These are phyloP conservation scores for Lyophyllum atratum DNA, from an alignment of 768 basidiomycete species.

Conservation along the genomic window DNA sequence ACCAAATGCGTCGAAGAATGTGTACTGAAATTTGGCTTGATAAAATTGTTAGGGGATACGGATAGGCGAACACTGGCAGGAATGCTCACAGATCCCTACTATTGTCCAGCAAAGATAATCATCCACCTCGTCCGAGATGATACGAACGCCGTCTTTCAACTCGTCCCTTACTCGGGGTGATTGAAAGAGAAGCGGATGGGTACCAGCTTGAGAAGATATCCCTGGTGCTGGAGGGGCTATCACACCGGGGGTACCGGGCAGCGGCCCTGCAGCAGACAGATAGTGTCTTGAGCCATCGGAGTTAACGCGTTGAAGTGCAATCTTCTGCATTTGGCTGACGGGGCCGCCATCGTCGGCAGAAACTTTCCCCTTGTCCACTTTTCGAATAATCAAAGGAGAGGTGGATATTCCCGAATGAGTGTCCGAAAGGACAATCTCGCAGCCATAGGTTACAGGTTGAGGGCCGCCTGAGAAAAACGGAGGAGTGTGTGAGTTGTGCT, in stretches of 20 bases:
- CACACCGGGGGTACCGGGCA: conserved; percentile 74
- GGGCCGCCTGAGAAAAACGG: conserved; percentile 53
- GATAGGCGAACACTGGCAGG: conserved; percentile 3
- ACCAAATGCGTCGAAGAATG: conserved; percentile 89
- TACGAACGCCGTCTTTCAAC: conserved; percentile 71
- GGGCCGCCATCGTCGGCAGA: conserved; percentile 89
- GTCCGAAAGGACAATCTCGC: conserved; percentile 84
- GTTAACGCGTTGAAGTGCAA: conserved; percentile 85
- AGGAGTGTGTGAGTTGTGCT: conserved; percentile 40
- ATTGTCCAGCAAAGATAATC: conserved; percentile 97
- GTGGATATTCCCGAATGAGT: conserved; percentile 84
- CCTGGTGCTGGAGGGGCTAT: conserved; percentile 73
- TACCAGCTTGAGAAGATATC: conserved; percentile 73
- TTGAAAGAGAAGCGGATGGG: conserved; percentile 80
- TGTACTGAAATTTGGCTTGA: conserved; percentile 90
- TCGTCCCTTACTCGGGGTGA: conserved; percentile 82
- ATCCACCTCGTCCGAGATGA: conserved; percentile 87
- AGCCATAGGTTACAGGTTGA: conserved; percentile 89
- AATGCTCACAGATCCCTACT: conserved; percentile 83
- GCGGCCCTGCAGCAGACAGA: conserved; percentile 84
- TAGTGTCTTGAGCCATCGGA: conserved; percentile 85
- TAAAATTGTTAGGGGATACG: conserved; percentile 1
- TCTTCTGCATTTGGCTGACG: conserved; percentile 96
- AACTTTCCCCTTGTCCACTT: conserved; percentile 89
- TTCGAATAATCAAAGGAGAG: conserved; percentile 84